Conservation (phyloP, 129 eudicot genomes). For the Escallonia rubra region DNA sequence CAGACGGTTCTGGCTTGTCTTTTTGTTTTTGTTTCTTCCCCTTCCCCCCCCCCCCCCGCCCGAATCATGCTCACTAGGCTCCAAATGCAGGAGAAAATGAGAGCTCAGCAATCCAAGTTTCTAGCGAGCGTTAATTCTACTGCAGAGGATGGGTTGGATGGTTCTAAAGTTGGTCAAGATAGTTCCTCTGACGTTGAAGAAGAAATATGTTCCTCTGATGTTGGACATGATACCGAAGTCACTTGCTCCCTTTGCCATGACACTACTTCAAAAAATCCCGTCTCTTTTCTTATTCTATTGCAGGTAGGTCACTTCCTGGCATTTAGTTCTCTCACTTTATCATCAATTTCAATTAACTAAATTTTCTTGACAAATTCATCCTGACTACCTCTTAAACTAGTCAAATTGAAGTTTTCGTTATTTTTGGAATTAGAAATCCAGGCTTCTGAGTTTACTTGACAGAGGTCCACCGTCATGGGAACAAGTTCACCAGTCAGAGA, state of each 20-base stretch:
- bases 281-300: slow-evolving; percentile 78
- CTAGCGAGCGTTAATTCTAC: slow-evolving; percentile 51
- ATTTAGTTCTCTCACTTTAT: neutral
- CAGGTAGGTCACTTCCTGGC: slow-evolving; percentile 50
- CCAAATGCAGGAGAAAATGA: slow-evolving; percentile 80
- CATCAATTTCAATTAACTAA: neutral
- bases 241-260: slow-evolving; percentile 94
- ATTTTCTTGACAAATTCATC: neutral
- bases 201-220: slow-evolving; percentile 36
- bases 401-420: slow-evolving; percentile 16
- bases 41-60: too few relatives aligned
- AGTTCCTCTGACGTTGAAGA: too few relatives aligned
- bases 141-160: slow-evolving; percentile 44
- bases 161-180: slow-evolving; percentile 25
- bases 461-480: slow-evolving; percentile 89
- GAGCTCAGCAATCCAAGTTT: slow-evolving; percentile 90
- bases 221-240: slow-evolving; percentile 38
- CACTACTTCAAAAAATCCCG: slow-evolving; percentile 61
- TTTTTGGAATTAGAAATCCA: slow-evolving; percentile 72
- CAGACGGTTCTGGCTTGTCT: too few relatives aligned
- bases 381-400: neutral
- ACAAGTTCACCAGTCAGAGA: slow-evolving; percentile 41
- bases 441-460: slow-evolving; percentile 71
- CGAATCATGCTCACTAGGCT: neutral
- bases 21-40: neutral